Conservation (phyloP, 805 yeast species). For the Cyberlindnera petersonii region DNA sequence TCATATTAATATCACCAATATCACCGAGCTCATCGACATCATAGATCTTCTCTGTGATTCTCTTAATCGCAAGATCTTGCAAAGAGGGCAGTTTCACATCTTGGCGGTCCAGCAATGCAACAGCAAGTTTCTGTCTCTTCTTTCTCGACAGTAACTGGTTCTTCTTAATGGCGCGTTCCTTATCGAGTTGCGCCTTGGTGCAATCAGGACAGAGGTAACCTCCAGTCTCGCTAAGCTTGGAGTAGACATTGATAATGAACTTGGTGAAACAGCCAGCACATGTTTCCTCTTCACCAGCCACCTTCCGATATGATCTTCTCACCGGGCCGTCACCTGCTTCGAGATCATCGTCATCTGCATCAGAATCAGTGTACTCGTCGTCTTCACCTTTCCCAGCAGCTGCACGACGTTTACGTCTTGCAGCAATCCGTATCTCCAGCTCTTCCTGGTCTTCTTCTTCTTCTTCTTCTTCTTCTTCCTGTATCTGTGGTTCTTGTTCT, state of each 20-base stretch:
- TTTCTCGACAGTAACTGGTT: slow-evolving; percentile 65
- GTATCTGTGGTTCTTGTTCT: too few relatives aligned
- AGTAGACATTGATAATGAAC: slow-evolving; percentile 63
- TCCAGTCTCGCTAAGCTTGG: slow-evolving; percentile 46
- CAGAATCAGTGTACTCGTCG: slow-evolving; percentile 35
- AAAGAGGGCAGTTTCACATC: slow-evolving; percentile 61
- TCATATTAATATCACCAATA: slow-evolving; percentile 69
- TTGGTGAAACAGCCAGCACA: slow-evolving; percentile 61
- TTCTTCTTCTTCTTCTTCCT: slow-evolving; percentile 28
- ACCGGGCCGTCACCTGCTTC: slow-evolving; percentile 22
- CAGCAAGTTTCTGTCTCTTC: slow-evolving; percentile 74
- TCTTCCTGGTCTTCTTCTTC: slow-evolving; percentile 30
- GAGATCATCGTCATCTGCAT: too few relatives aligned
- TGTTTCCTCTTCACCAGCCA: slow-evolving; percentile 49
- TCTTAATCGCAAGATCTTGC: slow-evolving; percentile 76
- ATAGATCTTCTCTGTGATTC: slow-evolving; percentile 61
- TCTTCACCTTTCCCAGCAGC: slow-evolving; percentile 31
- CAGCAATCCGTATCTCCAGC: slow-evolving; percentile 35
- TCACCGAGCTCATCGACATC: slow-evolving; percentile 84
- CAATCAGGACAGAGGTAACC: slow-evolving; percentile 70
- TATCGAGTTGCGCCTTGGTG: slow-evolving; percentile 39
- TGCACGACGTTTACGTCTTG: slow-evolving; percentile 39
- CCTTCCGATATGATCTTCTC: slow-evolving; percentile 14
- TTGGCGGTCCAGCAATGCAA: slow-evolving; percentile 73
- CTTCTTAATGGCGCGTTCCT: slow-evolving; percentile 42